Base-by-base conservation (phyloP, 202 grass and related monocot species). In the Alloteropsis angusta region DNA sequence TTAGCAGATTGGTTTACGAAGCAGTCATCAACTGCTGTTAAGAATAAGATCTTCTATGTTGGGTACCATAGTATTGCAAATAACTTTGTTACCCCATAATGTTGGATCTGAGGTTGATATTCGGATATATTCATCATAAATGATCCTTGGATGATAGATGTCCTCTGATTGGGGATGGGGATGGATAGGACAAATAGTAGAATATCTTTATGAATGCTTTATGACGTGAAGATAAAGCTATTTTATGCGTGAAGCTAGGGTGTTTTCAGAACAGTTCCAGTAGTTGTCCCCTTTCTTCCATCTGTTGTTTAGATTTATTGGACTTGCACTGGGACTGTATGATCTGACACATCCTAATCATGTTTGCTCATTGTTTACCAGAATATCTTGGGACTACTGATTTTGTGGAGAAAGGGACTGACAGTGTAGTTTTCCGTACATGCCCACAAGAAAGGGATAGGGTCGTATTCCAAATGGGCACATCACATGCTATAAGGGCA, bases 381-480 rank as follows among this genome's bases (percentile, higher is more conserved):
- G 95, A 88, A 77, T 76, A 78, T 83, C 90, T 98, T 70, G 89
- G 95, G 38, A 93, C 89, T 65, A 98, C 85, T 58, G 95, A 98
- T 81, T 98, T 93, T 90, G 48, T 98, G 75, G 95, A 91, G 86
- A 94, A 80, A 91, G 92, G 91, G 76, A 95, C 95, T 43, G 88
- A 83, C 68, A 89, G 4, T 60, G 78, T 95, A 79, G 95, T 98
- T 78, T 98, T 98, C 84, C 91, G 87, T 74, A 98, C 95, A 79
- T 95, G 95, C 71, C 71, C 77, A 6, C 61, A 90, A 76, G 95
- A 98, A 82, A 98, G 75, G 82, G 80, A 76, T 34, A 88, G 78
- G 68, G 95, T 93, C 85, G 89, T 95, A 64, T 98, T 98, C 74
- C 95, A 98, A 77, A 95, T 98, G 81, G 95, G 95, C 57, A 98